These are phyloP conservation scores for Saccharomyces hybrid DNA, from an alignment of 1,139 yeast genomes.

Conservation along the genomic window DNA sequence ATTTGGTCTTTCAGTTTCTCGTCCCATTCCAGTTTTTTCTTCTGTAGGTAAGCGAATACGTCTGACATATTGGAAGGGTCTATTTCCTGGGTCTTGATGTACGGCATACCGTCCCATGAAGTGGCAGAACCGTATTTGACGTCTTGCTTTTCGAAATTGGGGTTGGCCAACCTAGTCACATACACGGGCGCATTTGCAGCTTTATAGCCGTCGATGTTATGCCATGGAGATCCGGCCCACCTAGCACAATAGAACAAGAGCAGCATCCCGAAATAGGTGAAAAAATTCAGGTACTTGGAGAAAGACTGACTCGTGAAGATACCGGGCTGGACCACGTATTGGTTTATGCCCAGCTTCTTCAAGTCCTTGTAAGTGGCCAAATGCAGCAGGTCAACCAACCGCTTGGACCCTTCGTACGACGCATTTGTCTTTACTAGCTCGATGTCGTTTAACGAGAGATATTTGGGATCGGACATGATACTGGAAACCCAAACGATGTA, in stretches of 20 bases:
- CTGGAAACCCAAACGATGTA: conserved; percentile 80
- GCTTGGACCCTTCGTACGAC: conserved; percentile 88
- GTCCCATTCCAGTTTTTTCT: conserved; percentile 56
- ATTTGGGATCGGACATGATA: conserved; percentile 64
- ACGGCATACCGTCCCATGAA: conserved; percentile 55
- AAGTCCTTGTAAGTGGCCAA: conserved; percentile 53
- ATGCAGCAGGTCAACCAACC: conserved; percentile 78
- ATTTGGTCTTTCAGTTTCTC: conserved; percentile 65
- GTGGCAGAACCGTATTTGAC: conserved; percentile 73
- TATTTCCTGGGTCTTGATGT: conserved; percentile 46
- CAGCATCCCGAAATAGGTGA: conserved; percentile 82
- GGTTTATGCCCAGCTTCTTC: conserved; percentile 47
- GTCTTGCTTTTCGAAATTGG: conserved; percentile 40
- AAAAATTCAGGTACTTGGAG: conserved; percentile 61
- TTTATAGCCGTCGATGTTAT: conserved; percentile 75
- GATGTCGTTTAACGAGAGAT: conserved; percentile 63
- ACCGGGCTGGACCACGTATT: conserved; percentile 88
- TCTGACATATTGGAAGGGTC: conserved; percentile 60
- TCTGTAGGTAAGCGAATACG: conserved; percentile 52
- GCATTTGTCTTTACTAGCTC: conserved; percentile 56
- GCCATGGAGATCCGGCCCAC: conserved; percentile 75
- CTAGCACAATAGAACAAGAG: conserved; percentile 78
- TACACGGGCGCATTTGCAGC: conserved; percentile 83
- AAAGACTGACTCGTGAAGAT: conserved; percentile 81
- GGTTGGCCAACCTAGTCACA: conserved; percentile 44